Conservation (phyloP, 164 flowering plant genomes). For the Malania oleifera region DNA sequence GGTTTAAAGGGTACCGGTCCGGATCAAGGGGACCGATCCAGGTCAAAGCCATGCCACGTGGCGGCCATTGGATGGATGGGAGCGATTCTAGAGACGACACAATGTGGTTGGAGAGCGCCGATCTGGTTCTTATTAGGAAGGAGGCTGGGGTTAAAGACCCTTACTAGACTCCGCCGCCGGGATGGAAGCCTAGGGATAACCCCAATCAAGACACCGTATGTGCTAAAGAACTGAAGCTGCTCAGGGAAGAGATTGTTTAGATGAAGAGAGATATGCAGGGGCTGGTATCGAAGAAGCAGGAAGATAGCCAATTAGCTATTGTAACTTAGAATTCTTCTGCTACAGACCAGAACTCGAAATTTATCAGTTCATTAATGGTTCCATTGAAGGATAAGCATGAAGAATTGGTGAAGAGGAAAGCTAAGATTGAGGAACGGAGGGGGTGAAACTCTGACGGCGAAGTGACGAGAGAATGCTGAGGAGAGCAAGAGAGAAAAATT, state of each 20-base stretch:
- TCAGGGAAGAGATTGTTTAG: slow-evolving; percentile 43
- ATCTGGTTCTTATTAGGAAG: slow-evolving; percentile 50
- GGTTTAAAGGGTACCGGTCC: no score
- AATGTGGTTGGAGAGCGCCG: slow-evolving; percentile 85
- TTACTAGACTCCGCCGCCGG: slow-evolving; percentile 88
- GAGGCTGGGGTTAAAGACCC: slow-evolving; percentile 82
- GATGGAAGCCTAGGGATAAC: slow-evolving; percentile 71
- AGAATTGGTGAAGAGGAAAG: slow-evolving; percentile 22
- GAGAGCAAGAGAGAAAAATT: no score
- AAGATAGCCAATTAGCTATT: slow-evolving; percentile 17
- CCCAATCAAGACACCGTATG: slow-evolving; percentile 55
- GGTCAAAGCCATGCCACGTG: no score
- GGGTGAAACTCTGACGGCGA: no score
- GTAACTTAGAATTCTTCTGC: slow-evolving; percentile 12
- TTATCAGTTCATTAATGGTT: slow-evolving; percentile 3
- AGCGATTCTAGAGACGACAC: slow-evolving; percentile 73
- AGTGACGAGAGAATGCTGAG: no score
- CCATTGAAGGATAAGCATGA: slow-evolving; percentile 22
- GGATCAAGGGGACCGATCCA: no score
- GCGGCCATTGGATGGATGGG: slow-evolving; percentile 61
- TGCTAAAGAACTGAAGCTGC: slow-evolving; percentile 46
- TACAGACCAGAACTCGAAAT: slow-evolving; percentile 9
- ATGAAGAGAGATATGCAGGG: slow-evolving; percentile 42
- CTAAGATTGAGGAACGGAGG: slow-evolving; percentile 30
- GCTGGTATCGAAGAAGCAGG: slow-evolving; percentile 27